phyloP scores from a whole-genome alignment of 1,139 yeast genomes.

The Suhomyces coccinellae region DNA sequence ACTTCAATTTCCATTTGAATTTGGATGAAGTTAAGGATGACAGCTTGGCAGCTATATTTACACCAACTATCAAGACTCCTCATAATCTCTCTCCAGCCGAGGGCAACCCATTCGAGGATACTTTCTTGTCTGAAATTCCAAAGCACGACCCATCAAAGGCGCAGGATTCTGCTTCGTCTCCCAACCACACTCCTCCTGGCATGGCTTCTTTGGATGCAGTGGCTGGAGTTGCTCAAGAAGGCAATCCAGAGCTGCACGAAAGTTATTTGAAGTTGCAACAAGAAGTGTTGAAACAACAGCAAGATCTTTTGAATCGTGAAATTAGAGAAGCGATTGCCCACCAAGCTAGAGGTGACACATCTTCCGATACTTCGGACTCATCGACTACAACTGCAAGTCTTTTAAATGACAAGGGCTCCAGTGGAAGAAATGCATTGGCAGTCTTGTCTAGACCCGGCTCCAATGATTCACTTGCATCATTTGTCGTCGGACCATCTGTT shows the following conservation, averaged over 20 bases:
- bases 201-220: conserved; percentile 1
- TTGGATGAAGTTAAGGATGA: conserved; percentile 7
- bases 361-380: background rate
- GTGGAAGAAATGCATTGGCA: background rate
- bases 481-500: conserved; percentile 9
- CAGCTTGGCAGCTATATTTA: conserved; percentile 34
- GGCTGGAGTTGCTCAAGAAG: background rate
- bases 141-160: conserved; percentile 1
- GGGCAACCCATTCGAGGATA: conserved; percentile 42
- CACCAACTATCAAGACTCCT: conserved; percentile 43
- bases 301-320: conserved; percentile 30
- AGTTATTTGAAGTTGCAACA: conserved; percentile 40
- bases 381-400: background rate
- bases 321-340: background rate
- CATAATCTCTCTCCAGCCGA: conserved; percentile 21
- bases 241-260: conserved; percentile 32
- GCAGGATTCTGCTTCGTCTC: background rate
- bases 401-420: conserved; percentile 4
- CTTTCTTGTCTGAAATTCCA: conserved; percentile 24
- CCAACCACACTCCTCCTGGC: conserved; percentile 7
- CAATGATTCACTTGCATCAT: conserved; percentile 18
- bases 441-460: conserved; percentile 16
- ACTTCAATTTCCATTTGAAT: conserved; percentile 11
- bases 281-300: conserved; percentile 42
- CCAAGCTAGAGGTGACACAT: background rate